A percentile compares a stretch with the other conserved stretches of the same genome.
Evolutionary conservation across 768 basidiomycete species (phyloP).

Genomic region (Tricholoma hemisulphureum): DNA sequence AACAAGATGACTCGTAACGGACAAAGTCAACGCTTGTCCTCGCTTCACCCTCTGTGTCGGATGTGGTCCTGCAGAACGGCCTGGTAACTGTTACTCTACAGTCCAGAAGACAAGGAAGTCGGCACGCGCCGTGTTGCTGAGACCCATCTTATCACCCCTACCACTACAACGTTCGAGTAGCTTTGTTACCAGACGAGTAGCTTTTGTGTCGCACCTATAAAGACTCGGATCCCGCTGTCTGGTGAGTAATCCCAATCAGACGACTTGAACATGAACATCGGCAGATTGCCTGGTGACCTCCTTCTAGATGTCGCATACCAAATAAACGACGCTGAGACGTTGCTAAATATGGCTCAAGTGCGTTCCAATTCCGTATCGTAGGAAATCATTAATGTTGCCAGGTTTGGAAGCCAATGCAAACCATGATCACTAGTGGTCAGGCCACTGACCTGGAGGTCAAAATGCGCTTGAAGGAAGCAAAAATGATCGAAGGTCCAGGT

Average conservation of each 20-base stretch:
- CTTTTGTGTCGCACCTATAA: background rate
- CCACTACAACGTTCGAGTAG: background rate
- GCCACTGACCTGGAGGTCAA: background rate
- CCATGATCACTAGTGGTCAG: background rate
- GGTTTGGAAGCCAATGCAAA: background rate
- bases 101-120: background rate
- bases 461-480: background rate
- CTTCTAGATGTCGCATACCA: conserved; percentile 1
- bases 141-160: background rate
- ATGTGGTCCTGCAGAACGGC: background rate
- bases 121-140: background rate
- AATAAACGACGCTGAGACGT: background rate
- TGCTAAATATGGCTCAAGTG: background rate
- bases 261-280: background rate
- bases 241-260: background rate
- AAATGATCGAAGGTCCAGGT: background rate
- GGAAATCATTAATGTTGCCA: background rate
- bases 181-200: background rate
- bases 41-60: background rate
- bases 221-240: background rate
- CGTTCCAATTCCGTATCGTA: background rate
- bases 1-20: background rate
- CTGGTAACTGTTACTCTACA: background rate
- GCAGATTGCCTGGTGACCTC: background rate
- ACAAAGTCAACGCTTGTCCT: background rate